These are phyloP conservation scores for Saksenaea vasiformis DNA, from an alignment of 371 early-diverging fungal species.

Conservation along the genomic window DNA sequence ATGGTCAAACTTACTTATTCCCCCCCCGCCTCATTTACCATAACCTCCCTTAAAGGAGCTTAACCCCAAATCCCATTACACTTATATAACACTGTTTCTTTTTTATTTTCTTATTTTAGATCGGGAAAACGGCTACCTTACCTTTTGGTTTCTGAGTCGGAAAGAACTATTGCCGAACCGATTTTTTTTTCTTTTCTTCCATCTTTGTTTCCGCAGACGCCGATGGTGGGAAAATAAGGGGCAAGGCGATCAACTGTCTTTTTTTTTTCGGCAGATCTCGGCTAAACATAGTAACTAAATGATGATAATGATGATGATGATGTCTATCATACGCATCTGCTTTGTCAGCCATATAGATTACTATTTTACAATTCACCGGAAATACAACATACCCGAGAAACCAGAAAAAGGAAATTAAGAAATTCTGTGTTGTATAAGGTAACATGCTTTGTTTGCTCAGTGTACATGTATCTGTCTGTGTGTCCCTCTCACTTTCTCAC, in stretches of 20 bases:
- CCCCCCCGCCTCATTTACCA: not conserved
- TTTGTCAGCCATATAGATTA: too few species aligned
- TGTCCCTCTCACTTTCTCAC: too few species aligned
- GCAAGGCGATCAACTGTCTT: not conserved
- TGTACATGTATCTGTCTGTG: too few species aligned
- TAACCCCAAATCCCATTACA: too few species aligned
- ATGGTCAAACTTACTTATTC: not conserved
- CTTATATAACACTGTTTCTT: too few species aligned
- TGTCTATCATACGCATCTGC: too few species aligned
- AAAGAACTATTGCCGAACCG: not conserved
- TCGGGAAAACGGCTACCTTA: not conserved
- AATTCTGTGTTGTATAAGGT: too few species aligned
- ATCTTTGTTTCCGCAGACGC: not conserved
- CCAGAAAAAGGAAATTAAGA: too few species aligned
- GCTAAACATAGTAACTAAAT: not conserved
- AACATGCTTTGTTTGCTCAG: too few species aligned
- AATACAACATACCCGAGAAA: too few species aligned
- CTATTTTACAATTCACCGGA: too few species aligned
- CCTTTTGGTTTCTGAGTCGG: not conserved
- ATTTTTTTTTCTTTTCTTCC: not conserved
- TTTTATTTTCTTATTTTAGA: not conserved
- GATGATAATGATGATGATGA: too few species aligned
- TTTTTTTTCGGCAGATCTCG: not conserved
- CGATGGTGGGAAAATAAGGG: not conserved
- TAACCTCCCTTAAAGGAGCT: not conserved